These are phyloP conservation scores for Coelastrella sp. DNA, from an alignment of 139 green algal genomes.

Conservation along the genomic window DNA sequence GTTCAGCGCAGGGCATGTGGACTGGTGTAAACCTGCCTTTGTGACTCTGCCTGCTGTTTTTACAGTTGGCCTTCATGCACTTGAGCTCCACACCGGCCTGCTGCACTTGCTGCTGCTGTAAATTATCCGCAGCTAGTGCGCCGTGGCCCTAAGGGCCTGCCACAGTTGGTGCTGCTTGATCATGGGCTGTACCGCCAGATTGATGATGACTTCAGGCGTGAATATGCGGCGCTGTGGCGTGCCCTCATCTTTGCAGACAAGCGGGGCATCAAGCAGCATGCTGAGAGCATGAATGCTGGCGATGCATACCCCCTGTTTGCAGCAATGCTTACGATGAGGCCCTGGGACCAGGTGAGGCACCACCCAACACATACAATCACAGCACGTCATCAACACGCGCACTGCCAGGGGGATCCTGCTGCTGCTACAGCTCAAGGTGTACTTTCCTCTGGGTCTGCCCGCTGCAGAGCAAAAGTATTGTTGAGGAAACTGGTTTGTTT, in stretches of 20 bases:
- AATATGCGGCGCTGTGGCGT: constrained; percentile 86
- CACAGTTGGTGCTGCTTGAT: constrained; percentile 90
- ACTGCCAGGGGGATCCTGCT: background rate
- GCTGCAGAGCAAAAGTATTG: no score
- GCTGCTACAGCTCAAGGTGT: no score
- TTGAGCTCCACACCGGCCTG: background rate
- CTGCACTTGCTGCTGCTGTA: background rate
- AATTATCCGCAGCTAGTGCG: constrained; percentile 35
- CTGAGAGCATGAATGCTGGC: constrained; percentile 86
- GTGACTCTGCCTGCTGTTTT: no score
- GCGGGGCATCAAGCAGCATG: constrained; percentile 70
- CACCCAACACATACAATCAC: background rate
- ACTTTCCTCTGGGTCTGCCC: no score
- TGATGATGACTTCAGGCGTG: constrained; percentile 63
- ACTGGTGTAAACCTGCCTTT: no score
- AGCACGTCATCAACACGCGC: background rate
- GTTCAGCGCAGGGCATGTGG: no score
- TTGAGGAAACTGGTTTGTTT: no score
- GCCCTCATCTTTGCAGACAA: constrained; percentile 87
- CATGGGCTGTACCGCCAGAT: constrained; percentile 89
- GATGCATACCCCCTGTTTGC: constrained; percentile 87
- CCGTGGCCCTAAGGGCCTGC: constrained; percentile 5
- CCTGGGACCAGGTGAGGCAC: constrained; percentile 82
- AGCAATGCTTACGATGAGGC: constrained; percentile 87
- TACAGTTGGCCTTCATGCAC: no score